phyloP scores from a whole-genome alignment of 2,329 filamentous ascomycete genomes.

The Stemphylium beticola region DNA sequence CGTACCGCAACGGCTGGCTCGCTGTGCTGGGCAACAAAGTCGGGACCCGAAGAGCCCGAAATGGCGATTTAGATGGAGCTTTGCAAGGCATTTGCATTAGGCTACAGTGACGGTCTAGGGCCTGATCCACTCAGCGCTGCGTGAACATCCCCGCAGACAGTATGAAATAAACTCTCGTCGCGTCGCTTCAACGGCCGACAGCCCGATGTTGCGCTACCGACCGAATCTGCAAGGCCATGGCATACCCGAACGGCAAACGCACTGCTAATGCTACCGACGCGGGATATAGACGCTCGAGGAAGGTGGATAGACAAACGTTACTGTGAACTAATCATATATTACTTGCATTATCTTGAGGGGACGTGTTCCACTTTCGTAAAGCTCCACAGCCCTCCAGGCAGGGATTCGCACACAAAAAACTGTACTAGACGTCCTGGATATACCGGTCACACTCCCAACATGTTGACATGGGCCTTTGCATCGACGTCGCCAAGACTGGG shows the following conservation, averaged over 20 bases:
- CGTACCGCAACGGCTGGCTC: neutral
- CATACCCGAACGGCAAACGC: neutral
- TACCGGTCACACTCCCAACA: too few relatives aligned
- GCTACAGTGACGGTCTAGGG: neutral
- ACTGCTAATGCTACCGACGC: neutral
- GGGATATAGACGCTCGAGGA: too few relatives aligned
- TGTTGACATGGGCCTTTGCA: too few relatives aligned
- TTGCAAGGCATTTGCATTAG: neutral
- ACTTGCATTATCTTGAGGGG: neutral
- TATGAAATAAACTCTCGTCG: neutral
- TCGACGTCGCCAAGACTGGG: too few relatives aligned
- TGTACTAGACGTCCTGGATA: too few relatives aligned
- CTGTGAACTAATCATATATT: neutral
- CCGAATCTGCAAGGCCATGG: neutral
- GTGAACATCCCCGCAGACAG: neutral
- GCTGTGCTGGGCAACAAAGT: neutral
- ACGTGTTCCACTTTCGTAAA: neutral
- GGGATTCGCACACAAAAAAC: too few relatives aligned
- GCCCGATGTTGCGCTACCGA: neutral
- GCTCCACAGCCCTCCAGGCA: neutral
- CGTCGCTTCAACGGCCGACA: conserved; percentile 3
- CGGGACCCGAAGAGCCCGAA: neutral
- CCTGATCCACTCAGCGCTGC: neutral
- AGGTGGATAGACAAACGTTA: neutral
- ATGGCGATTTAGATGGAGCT: neutral